Evolutionary conservation across 140 eudicot genomes (phyloP), one percentile per base, ranked within the genome.

Genomic region (Bidens hawaiensis): DNA sequence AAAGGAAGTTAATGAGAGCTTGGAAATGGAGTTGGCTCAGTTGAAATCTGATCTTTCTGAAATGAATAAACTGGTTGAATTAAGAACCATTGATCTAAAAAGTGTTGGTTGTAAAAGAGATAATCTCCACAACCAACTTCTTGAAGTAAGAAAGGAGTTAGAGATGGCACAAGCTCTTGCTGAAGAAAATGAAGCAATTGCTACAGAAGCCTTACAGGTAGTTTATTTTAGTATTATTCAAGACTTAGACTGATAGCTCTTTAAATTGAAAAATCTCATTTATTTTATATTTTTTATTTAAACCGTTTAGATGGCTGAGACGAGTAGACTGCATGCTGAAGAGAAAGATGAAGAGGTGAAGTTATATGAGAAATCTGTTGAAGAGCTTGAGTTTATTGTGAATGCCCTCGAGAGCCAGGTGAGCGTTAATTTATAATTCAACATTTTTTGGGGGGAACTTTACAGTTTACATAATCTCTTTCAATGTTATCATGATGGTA

Each of bases 331-430:
- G 61, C 77, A 77, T 57, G 89, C 85, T 40, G 86, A 88, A 68
- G 96, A 78, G 57, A 93, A 85, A 64, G 99, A 93, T 70, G 95
- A 88, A 73, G 99, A 88, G 81, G 95, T 93, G 65, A 85, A 80
- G 60, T 70, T 93, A 27, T 68, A 83, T 56, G 99, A 85, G 73
- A 85, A 70, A 62, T 93, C 99, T 18, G 80, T 93, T 12, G 94
- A 88, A 69, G 96, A 85, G 74, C 81, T 93, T 30, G 99, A 93
- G 60, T 77, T 81, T 65, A 93, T 89, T 3, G 82, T 93, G 58
- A 81, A 83, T 63, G 96, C 79, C 60, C 84, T 93, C 12, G 96
- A 93, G 78, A 82, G 75, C 71, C 85, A 93, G 88, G 99, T 93
- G 54, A 50, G 71, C 19, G 17, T 40, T 55, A 22, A 55, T 55